Conservation (phyloP, 495 filamentous ascomycete genomes). For the Annulohypoxylon stygium region DNA sequence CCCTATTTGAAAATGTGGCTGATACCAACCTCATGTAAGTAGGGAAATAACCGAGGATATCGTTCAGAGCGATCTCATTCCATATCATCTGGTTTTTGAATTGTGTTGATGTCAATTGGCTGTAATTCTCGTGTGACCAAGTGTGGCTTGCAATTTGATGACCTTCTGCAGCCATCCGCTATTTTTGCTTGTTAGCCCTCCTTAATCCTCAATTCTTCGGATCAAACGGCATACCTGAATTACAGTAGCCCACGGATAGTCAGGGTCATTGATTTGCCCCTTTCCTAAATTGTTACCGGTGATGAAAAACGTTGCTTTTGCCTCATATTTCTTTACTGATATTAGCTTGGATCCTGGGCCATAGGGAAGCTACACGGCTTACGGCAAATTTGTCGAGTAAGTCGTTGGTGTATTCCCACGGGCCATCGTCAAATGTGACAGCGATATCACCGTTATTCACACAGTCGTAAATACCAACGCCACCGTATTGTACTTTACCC, state of each 20-base stretch:
- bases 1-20: not conserved
- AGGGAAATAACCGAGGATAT: conserved; percentile 83
- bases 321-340: conserved; percentile 65
- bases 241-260: conserved; percentile 68
- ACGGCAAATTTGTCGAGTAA: conserved; percentile 74
- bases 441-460: conserved; percentile 72
- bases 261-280: conserved; percentile 73
- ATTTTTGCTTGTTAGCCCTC: conserved; percentile 40
- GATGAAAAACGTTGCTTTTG: conserved; percentile 84
- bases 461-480: conserved; percentile 76
- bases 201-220: conserved; percentile 7
- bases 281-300: conserved; percentile 82
- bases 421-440: conserved; percentile 84
- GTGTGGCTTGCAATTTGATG: conserved; percentile 89
- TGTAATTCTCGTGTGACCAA: conserved; percentile 84
- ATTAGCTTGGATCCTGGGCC: conserved; percentile 11
- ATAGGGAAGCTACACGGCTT: not conserved
- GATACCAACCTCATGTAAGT: conserved; percentile 77
- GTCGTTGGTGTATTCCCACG: conserved; percentile 74
- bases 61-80: conserved; percentile 83
- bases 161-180: conserved; percentile 75
- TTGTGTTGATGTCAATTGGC: conserved; percentile 65
- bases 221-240: conserved; percentile 62
- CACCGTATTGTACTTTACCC: conserved; percentile 71
- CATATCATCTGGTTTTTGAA: conserved; percentile 77